These are phyloP conservation scores for Botryotinia narcissicola DNA, from an alignment of 2,329 filamentous ascomycete species.

Conservation along the genomic window DNA sequence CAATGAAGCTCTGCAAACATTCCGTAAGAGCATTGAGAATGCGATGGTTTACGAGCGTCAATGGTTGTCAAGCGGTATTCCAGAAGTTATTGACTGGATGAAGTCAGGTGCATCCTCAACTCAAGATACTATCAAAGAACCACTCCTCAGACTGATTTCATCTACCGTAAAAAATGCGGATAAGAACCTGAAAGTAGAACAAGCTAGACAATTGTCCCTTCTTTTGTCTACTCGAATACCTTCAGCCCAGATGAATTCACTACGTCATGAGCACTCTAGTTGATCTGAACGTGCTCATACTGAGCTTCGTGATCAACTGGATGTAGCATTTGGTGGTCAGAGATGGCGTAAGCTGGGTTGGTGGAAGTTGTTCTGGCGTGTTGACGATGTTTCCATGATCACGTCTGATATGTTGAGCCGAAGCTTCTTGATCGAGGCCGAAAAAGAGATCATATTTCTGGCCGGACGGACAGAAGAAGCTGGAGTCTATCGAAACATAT, in stretches of 20 bases:
- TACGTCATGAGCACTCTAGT: slow-evolving; percentile 59
- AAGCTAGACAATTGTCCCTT: slow-evolving; percentile 40
- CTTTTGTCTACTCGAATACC: slow-evolving; percentile 37
- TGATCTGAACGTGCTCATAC: slow-evolving; percentile 82
- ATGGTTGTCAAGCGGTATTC: slow-evolving; percentile 72
- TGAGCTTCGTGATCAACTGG: slow-evolving; percentile 77
- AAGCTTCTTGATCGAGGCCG: slow-evolving; percentile 73
- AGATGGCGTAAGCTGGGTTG: slow-evolving; percentile 80
- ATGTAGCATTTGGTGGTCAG: slow-evolving; percentile 70
- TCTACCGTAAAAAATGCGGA: slow-evolving; percentile 61
- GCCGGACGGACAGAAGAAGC: slow-evolving; percentile 71
- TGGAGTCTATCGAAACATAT: slow-evolving; percentile 43
- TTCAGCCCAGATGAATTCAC: slow-evolving; percentile 41
- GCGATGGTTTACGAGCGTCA: slow-evolving; percentile 69
- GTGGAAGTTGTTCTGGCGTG: slow-evolving; percentile 96
- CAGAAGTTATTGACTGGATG: slow-evolving; percentile 65
- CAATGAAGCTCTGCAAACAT: slow-evolving; percentile 59
- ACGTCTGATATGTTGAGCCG: slow-evolving; percentile 74
- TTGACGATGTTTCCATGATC: slow-evolving; percentile 86
- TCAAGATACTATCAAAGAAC: slow-evolving; percentile 57
- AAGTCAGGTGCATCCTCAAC: slow-evolving; percentile 44
- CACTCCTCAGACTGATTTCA: slow-evolving; percentile 62
- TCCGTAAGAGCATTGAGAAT: slow-evolving; percentile 68
- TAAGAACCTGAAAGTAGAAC: slow-evolving; percentile 50
- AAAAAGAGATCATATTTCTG: slow-evolving; percentile 79